phyloP scores from a whole-genome alignment of 257 asterid genomes.

The Dorcoceras hygrometricum region DNA sequence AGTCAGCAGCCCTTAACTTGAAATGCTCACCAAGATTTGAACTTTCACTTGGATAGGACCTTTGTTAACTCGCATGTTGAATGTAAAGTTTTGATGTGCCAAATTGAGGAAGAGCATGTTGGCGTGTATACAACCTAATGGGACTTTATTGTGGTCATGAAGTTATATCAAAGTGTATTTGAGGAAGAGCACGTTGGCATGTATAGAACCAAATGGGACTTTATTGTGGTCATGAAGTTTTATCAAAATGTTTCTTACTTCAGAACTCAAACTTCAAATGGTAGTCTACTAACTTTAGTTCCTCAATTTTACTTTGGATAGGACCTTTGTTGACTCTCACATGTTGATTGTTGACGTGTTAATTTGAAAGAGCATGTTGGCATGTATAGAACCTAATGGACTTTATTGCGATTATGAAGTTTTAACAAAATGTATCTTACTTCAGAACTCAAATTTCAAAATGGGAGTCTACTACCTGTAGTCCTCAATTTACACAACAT shows the following conservation, averaged over 20 bases:
- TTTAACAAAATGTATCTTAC: neutral
- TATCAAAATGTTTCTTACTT: neutral
- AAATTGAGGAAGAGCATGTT: neutral
- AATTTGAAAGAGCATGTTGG: neutral
- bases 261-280: constrained; percentile 1
- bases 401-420: constrained; percentile 1
- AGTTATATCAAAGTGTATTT: neutral
- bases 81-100: neutral
- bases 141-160: neutral
- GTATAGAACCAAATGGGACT: neutral
- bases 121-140: neutral
- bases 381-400: neutral
- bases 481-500: constrained; percentile 10
- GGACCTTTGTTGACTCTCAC: too few species aligned
- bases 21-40: constrained; percentile 2
- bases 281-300: constrained; percentile 7
- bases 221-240: constrained; percentile 1
- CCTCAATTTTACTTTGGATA: too few species aligned
- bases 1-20: constrained; percentile 1
- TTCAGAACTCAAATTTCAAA: neutral
- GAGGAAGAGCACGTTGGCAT: neutral
- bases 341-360: too few species aligned
- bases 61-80: neutral
- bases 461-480: constrained; percentile 5
- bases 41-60: neutral